These are phyloP conservation scores for Tetradesmus obliquus DNA, from an alignment of 139 green algal species.

Conservation along the genomic window DNA sequence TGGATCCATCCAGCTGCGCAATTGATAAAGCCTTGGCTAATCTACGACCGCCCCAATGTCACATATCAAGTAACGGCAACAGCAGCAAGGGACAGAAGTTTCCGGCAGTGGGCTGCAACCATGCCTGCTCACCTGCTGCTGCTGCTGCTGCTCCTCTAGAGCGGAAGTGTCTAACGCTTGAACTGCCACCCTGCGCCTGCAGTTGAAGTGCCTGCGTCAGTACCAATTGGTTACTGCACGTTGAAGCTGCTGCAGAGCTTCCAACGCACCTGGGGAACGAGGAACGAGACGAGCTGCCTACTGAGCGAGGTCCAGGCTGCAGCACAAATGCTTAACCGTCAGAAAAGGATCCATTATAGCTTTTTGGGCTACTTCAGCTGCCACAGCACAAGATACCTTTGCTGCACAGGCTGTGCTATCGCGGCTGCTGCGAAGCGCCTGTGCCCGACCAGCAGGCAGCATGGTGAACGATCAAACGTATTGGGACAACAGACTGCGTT, in stretches of 20 bases:
- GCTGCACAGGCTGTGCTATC: neutral
- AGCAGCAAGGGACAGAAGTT: neutral
- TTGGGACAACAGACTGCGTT: neutral
- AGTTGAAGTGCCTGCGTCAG: neutral
- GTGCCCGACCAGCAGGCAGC: constrained; percentile 1
- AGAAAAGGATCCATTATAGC: neutral
- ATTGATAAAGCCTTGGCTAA: too few relatives aligned
- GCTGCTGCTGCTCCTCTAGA: neutral
- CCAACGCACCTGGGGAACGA: neutral
- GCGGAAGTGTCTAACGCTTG: neutral
- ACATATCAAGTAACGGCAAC: neutral
- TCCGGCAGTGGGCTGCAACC: neutral
- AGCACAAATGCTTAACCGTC: neutral
- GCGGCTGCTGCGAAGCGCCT: neutral
- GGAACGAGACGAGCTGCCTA: neutral
- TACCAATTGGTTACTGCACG: neutral
- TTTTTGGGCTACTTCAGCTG: neutral
- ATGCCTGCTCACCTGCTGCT: neutral
- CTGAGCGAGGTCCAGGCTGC: neutral
- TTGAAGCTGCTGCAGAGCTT: neutral
- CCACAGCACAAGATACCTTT: constrained; percentile 18
- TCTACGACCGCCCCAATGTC: too few relatives aligned
- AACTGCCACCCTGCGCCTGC: neutral
- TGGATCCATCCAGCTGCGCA: too few relatives aligned
- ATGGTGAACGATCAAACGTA: neutral